Evolutionary conservation across 176 grass and related monocot genomes (phyloP).

Genomic region (Phoenix dactylifera): DNA sequence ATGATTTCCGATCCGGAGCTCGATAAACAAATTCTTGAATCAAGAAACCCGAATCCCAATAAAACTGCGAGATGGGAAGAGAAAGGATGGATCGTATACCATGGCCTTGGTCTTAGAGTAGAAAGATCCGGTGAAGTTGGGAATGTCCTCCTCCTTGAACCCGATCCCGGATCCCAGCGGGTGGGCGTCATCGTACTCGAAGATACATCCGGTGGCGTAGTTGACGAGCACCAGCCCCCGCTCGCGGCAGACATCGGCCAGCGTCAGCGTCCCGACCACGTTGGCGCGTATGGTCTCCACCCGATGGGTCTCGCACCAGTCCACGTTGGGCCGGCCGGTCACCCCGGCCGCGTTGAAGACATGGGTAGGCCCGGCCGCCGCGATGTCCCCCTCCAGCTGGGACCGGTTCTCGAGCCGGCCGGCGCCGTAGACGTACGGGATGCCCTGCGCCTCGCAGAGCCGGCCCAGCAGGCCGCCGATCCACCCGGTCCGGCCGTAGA

Average conservation of each 20-base stretch:
- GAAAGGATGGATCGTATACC: constrained; percentile 23
- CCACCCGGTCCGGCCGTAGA: constrained; percentile 82
- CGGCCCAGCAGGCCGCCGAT: constrained; percentile 63
- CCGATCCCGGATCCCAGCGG: constrained; percentile 52
- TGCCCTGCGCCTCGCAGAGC: constrained; percentile 48
- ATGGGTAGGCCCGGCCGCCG: constrained; percentile 41
- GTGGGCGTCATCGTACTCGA: constrained; percentile 66
- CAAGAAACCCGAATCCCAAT: too few relatives aligned
- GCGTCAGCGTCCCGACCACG: constrained; percentile 73
- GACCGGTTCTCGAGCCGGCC: constrained; percentile 64
- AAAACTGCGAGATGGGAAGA: background rate
- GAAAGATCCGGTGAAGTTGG: constrained; percentile 81
- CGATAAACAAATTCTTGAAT: too few relatives aligned
- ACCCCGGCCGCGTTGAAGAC: constrained; percentile 88
- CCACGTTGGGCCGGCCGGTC: constrained; percentile 82
- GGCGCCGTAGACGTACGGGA: constrained; percentile 51
- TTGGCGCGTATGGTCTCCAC: constrained; percentile 69
- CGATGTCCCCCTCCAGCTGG: constrained; percentile 49
- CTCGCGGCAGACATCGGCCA: constrained; percentile 67
- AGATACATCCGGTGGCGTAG: constrained; percentile 83
- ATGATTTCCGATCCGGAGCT: too few relatives aligned
- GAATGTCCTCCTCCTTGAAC: constrained; percentile 80
- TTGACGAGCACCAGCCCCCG: constrained; percentile 57
- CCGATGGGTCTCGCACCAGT: constrained; percentile 81
- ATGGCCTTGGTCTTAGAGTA: constrained; percentile 93